These are phyloP conservation scores for Penicillium griseofulvum DNA, from an alignment of 2,329 filamentous ascomycete genomes.

Conservation along the genomic window DNA sequence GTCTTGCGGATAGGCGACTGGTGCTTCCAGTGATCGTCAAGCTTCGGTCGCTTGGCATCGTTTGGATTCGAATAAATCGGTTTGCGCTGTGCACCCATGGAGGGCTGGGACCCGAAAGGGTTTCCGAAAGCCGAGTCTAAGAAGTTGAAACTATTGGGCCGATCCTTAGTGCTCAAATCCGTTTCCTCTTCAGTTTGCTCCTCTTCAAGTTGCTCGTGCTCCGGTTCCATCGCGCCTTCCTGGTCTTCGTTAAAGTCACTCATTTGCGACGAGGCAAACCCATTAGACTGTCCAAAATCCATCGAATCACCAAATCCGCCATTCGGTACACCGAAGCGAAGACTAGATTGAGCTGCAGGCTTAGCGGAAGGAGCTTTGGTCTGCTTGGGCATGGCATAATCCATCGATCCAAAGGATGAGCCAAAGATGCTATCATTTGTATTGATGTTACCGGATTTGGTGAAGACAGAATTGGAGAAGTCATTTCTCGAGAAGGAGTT, in stretches of 20 bases:
- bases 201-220: slow-evolving; percentile 40
- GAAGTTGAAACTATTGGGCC: slow-evolving; percentile 28
- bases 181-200: slow-evolving; percentile 40
- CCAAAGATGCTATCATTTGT: slow-evolving; percentile 39
- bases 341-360: slow-evolving; percentile 26
- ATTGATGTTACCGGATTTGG: slow-evolving; percentile 36
- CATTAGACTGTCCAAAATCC: slow-evolving; percentile 25
- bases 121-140: slow-evolving; percentile 33
- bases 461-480: slow-evolving; percentile 41
- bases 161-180: slow-evolving; percentile 23
- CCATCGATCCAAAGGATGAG: slow-evolving; percentile 37
- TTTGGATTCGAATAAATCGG: slow-evolving; percentile 44
- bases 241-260: slow-evolving; percentile 25
- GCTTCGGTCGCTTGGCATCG: slow-evolving; percentile 43
- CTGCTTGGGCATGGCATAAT: slow-evolving; percentile 32
- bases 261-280: slow-evolving; percentile 27
- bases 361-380: slow-evolving; percentile 24
- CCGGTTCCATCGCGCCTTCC: slow-evolving; percentile 23
- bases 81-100: slow-evolving; percentile 28
- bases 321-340: slow-evolving; percentile 28
- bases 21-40: slow-evolving; percentile 40
- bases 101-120: slow-evolving; percentile 9
- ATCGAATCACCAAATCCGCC: slow-evolving; percentile 27
- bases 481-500: slow-evolving; percentile 15
- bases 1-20: slow-evolving; percentile 35